Evolutionary conservation across 495 filamentous ascomycete species (phyloP), one percentile per base, ranked within the genome.

Genomic region (Beverwykella pulmonaria): DNA sequence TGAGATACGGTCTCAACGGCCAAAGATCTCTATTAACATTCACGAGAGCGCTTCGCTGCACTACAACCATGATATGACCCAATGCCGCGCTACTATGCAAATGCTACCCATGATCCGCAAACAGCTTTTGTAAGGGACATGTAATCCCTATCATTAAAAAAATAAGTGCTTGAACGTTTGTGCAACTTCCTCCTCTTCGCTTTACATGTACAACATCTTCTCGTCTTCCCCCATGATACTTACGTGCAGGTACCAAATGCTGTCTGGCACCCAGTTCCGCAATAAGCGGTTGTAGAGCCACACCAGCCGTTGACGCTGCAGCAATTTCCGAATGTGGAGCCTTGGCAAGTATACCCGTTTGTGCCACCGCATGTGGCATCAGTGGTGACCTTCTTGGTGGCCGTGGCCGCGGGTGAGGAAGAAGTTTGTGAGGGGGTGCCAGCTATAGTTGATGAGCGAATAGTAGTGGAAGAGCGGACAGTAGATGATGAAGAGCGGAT

Each of bases 191-290:
- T 44, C 32, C 32, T 34, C 32, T 5, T 34, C 32, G 5, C 32
- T 12, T 34, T 34, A 5, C 32, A 34, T 34, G 5, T 34, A 6
- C 32, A n/a, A n/a, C n/a, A n/a, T n/a, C n/a, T n/a, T n/a, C n/a
- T n/a, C n/a, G n/a, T n/a, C n/a, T n/a, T n/a, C n/a, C n/a, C n/a
- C n/a, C n/a, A n/a, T n/a, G 32, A 12, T 5, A 34, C 20, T 46
- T 54, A 62, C 17, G 59, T 53, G 32, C 59, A 62, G 22, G 59
- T 62, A 19, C 62, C 49, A 29, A 59, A 54, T 15, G 14, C 22
- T 25, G 26, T 47, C 15, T 52, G 14, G 36, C 53, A 59, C 8
- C 62, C 54, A 26, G 62, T 59, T n/a, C 62, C 44, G 27, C 54
- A 59, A 8, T 59, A 54, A 2, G 15, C 49, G 4, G 46, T 59